Base-by-base conservation (phyloP, 1,284 basidiomycete genomes). In the Coriolopsis trogii region DNA sequence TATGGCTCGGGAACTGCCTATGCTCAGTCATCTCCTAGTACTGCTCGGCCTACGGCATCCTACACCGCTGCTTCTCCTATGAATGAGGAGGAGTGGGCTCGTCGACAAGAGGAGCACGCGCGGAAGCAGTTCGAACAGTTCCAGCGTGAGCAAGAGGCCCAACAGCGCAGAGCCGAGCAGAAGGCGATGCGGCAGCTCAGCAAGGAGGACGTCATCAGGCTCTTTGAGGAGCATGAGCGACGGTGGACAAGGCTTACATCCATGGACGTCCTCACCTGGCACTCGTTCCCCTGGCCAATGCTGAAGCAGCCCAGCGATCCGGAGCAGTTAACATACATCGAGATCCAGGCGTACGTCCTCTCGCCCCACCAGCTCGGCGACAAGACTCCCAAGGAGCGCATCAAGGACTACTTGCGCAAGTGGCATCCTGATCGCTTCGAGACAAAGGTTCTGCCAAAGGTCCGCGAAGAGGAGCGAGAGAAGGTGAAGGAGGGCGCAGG, bases 221-320 rank as follows among this genome's bases (percentile, higher is more conserved):
- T 82, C 12, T 81, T 82, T 62, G 78, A 80, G 20, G 63, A 68
- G 46, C 85, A 87, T 64, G 82, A 84, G 38, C 71, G 72, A 26
- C 77, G 78, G 47, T 88, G 86, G 86, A 66, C 69, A 30, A 72
- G 71, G 54, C 68, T 85, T 40, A 73, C 58, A 28, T 59, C 51
- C 31, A 51, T 62, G 37, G 65, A 66, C 36, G 60, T 63, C 46
- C 63, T 78, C 42, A 64, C 63, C 43, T 88, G 85, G 85, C 70
- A 76, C 30, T 75, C 76, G 56, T 81, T 90, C 60, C 87, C 88
- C 20, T 90, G 87, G 87, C 87, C 88, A 1, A 73, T 81, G 69
- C 72, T 87, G 62, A 80, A 73, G 64, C 71, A 70, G 36, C 82
- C 85, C 3, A 72, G 66, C 21, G 66, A 63, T 24, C 76, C 81